Conservation (phyloP, 2,329 filamentous ascomycete genomes). For the Microdochium trichocladiopsis region DNA sequence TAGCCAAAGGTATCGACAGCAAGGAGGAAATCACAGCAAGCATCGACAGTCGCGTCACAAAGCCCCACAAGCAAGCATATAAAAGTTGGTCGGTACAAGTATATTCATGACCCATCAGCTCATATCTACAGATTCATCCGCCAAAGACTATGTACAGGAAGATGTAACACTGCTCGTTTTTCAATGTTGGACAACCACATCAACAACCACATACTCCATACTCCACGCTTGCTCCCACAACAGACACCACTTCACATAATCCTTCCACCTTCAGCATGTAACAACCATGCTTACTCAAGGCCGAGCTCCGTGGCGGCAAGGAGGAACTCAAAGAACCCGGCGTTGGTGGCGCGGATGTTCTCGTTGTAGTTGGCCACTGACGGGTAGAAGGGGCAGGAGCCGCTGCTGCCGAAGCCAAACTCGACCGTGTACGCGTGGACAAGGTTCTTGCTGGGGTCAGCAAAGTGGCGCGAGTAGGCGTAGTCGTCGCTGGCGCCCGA, state of each 20-base stretch:
- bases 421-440: neutral
- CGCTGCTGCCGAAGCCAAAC: conserved; percentile 17
- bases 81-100: neutral
- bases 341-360: conserved; percentile 35
- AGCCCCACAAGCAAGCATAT: too few relatives aligned
- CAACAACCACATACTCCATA: neutral
- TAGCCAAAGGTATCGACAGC: too few relatives aligned
- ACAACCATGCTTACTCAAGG: conserved; percentile 1
- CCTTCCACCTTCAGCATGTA: neutral
- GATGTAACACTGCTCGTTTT: neutral
- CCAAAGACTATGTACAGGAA: neutral
- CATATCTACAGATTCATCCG: neutral
- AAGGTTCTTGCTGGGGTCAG: conserved; percentile 19
- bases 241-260: neutral
- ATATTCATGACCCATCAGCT: neutral
- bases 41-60: too few relatives aligned
- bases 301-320: conserved; percentile 16
- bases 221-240: neutral
- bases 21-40: too few relatives aligned
- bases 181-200: neutral
- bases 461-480: conserved; percentile 34
- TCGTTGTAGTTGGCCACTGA: conserved; percentile 30
- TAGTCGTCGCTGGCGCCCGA: conserved; percentile 40
- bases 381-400: conserved; percentile 37
- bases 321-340: conserved; percentile 40